phyloP scores from a whole-genome alignment of 2,329 filamentous ascomycete genomes.

The Apiospora rasikravindrae region DNA sequence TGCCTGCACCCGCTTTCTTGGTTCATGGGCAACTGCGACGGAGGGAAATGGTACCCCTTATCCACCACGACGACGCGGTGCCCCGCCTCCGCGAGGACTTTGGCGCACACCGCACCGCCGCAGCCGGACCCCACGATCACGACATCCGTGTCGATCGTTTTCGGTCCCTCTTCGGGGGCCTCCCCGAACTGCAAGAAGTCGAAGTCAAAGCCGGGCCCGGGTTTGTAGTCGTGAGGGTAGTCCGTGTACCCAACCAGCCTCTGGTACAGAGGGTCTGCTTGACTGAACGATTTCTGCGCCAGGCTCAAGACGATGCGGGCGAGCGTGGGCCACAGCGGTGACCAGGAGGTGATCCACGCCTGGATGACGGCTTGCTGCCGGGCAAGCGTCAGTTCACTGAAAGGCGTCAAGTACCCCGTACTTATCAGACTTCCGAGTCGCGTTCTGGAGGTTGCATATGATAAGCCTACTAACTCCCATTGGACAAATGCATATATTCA shows the following conservation, averaged over 20 bases:
- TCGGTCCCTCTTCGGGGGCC: slow-evolving; percentile 47
- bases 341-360: slow-evolving; percentile 63
- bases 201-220: slow-evolving; percentile 59
- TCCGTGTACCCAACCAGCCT: slow-evolving; percentile 63
- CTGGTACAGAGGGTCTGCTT: slow-evolving; percentile 59
- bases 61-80: slow-evolving; percentile 76
- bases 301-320: slow-evolving; percentile 61
- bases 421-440: slow-evolving; percentile 67
- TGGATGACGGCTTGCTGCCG: slow-evolving; percentile 57
- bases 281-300: slow-evolving; percentile 59
- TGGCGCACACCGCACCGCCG: slow-evolving; percentile 81
- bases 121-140: slow-evolving; percentile 88
- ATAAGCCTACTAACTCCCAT: not conserved
- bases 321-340: slow-evolving; percentile 60
- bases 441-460: slow-evolving; percentile 51
- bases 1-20: slow-evolving; percentile 63
- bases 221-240: slow-evolving; percentile 55
- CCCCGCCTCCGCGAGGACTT: slow-evolving; percentile 74
- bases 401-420: slow-evolving; percentile 71
- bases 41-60: slow-evolving; percentile 78
- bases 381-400: slow-evolving; percentile 40
- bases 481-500: not conserved
- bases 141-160: slow-evolving; percentile 76
- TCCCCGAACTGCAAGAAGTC: slow-evolving; percentile 64
- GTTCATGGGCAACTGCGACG: slow-evolving; percentile 76